Evolutionary conservation across 371 early-diverging fungal genomes (phyloP).

Genomic region (Mucor piriformis): DNA sequence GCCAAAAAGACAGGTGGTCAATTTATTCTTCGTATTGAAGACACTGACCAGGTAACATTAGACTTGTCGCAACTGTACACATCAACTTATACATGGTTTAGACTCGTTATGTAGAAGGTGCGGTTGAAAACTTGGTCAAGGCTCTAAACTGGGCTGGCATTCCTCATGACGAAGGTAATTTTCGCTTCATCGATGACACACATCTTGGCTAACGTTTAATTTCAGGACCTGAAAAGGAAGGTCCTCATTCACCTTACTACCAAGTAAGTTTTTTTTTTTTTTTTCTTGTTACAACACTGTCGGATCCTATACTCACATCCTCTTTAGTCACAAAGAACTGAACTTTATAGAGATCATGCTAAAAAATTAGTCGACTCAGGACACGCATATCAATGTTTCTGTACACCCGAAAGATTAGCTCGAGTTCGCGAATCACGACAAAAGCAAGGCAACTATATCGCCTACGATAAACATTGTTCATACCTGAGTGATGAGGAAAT

Average conservation of each 20-base stretch:
- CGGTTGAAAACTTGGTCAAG: conserved; percentile 68
- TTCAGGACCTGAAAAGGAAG: conserved; percentile 62
- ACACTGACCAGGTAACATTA: conserved; percentile 92
- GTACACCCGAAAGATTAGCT: conserved; percentile 74
- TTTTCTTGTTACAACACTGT: no score
- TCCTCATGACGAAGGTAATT: conserved; percentile 73
- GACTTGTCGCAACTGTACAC: no score
- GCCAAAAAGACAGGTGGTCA: conserved; percentile 75
- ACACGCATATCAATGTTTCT: conserved; percentile 92
- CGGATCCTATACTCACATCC: neutral
- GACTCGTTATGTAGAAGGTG: conserved; percentile 80
- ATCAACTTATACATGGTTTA: conserved; percentile 10
- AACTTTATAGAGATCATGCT: conserved; percentile 72
- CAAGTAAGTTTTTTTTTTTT: conserved; percentile 48
- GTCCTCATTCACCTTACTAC: conserved; percentile 69
- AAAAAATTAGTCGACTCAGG: conserved; percentile 70
- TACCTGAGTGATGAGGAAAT: conserved; percentile 66
- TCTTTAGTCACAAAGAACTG: conserved; percentile 72
- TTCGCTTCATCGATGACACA: no score
- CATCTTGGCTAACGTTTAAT: no score
- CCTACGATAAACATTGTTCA: conserved; percentile 86
- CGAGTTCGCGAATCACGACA: conserved; percentile 59
- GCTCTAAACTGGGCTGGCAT: conserved; percentile 83
- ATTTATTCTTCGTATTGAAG: conserved; percentile 92
- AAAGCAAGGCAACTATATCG: conserved; percentile 61